Conservation (phyloP, 805 yeast species). For the Pichia ethanolica region DNA sequence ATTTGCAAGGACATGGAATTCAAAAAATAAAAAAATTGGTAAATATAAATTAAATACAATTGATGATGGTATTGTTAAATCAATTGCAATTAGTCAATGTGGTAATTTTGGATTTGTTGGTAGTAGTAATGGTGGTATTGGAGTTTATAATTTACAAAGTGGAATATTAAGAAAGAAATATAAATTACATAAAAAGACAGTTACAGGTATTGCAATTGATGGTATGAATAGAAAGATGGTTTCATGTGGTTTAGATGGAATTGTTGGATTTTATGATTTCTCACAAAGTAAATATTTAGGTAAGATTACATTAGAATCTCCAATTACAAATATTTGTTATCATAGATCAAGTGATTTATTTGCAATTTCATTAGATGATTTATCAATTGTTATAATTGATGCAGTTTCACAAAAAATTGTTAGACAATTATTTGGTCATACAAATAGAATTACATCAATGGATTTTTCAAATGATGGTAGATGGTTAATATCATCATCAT, state of each 20-base stretch:
- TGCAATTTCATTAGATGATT: conserved; percentile 81
- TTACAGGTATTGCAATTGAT: conserved; percentile 84
- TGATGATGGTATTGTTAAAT: conserved; percentile 70
- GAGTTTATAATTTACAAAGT: conserved; percentile 83
- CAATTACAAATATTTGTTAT: conserved; percentile 69
- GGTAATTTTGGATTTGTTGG: conserved; percentile 95
- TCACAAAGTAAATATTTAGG: conserved; percentile 61
- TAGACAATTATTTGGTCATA: conserved; percentile 84
- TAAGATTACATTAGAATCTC: conserved; percentile 60
- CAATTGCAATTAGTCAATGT: conserved; percentile 80
- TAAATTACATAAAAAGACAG: conserved; percentile 64
- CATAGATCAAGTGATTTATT: conserved; percentile 79
- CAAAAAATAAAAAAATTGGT: conserved; percentile 73
- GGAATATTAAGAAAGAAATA: conserved; percentile 73
- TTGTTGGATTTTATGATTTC: conserved; percentile 82
- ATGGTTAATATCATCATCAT: conserved; percentile 79
- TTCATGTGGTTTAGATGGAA: conserved; percentile 82
- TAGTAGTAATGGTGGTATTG: conserved; percentile 77
- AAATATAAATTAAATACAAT: conserved; percentile 59
- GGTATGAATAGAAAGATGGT: conserved; percentile 87
- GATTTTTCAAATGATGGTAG: conserved; percentile 94
- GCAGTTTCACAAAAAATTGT: conserved; percentile 73
- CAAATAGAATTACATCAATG: conserved; percentile 76
- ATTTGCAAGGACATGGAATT: conserved; percentile 88
- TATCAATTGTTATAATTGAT: conserved; percentile 78